Base-by-base conservation (phyloP, 2,329 filamentous ascomycete genomes). In the Penicillium polonicum region DNA sequence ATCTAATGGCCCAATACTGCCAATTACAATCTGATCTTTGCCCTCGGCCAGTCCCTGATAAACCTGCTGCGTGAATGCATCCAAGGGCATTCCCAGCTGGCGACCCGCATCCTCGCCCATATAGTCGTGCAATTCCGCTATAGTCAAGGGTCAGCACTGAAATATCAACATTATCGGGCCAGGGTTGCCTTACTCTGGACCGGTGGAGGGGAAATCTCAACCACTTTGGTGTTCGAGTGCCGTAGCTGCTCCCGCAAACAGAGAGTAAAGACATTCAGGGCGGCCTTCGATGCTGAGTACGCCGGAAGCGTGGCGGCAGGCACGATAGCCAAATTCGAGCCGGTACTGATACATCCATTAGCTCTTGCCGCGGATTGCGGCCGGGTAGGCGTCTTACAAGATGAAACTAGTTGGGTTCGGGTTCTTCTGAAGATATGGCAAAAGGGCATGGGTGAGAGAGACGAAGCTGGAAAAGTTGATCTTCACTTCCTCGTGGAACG, bases 41-140 rank as follows among this genome's bases (percentile, higher is more conserved):
- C 78, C 78, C 3, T 65, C 60, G 10, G 66, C 60, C 44, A 85
- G 63, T 3, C 73, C 78, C 3, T 66, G 62, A 73, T 78, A 84
- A 6, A 78, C 73, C 31, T 78, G 76, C 0, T 82, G 73, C 2
- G 71, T 75, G 59, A 80, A 84, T 3, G 73, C 66, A 4, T 64
- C 66, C 19, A 82, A 53, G 3, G 81, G 80, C 78, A 84, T 83
- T 3, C 80, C 82, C 13, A 83, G 55, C 6, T 69, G 62, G 3
- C 72, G 70, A 4, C 80, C 80, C 7, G 67, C 63, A 17, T 78
- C 72, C 25, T 76, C 55, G n/a, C 78, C 78, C 59, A 79, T 71
- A 44, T 74, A 71, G 53, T 80, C 74, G 63, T 84, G 82, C 39
- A 85, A 65, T 68, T 84, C 82, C 3, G 81, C 81, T 74, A 39